These are phyloP conservation scores for Saururus chinensis DNA, from an alignment of 164 flowering plant species.

Conservation along the genomic window DNA sequence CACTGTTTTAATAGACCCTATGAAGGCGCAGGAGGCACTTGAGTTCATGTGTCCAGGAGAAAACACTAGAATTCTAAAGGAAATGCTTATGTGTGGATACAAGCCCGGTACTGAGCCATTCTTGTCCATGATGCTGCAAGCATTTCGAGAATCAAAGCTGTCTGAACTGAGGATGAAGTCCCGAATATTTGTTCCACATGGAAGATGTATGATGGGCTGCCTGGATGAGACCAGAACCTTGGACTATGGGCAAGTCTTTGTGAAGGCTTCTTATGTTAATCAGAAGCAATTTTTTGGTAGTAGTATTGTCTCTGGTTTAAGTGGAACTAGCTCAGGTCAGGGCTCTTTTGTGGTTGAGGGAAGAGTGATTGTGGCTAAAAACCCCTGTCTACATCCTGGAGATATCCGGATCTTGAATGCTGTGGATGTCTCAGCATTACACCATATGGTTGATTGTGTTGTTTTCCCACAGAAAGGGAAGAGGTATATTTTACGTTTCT, in stretches of 20 bases:
- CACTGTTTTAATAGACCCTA: conserved; percentile 44
- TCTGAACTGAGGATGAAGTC: conserved; percentile 50
- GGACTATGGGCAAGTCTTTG: conserved; percentile 83
- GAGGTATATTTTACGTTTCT: conserved; percentile 21
- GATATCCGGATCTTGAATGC: conserved; percentile 77
- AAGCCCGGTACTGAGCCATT: conserved; percentile 72
- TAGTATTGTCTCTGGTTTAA: background rate
- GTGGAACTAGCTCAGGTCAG: conserved; percentile 6
- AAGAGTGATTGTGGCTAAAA: conserved; percentile 73
- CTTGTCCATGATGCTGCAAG: conserved; percentile 84
- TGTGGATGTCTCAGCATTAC: conserved; percentile 56
- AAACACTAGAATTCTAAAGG: conserved; percentile 48
- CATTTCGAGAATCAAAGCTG: conserved; percentile 58
- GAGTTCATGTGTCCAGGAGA: conserved; percentile 74
- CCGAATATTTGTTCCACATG: conserved; percentile 55
- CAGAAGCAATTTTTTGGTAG: conserved; percentile 6
- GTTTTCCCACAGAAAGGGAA: conserved; percentile 86
- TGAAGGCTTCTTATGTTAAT: conserved; percentile 42
- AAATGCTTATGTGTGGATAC: conserved; percentile 79
- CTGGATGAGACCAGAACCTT: conserved; percentile 81
- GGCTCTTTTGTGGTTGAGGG: conserved; percentile 25
- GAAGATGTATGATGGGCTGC: conserved; percentile 87
- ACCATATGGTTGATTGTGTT: conserved; percentile 88
- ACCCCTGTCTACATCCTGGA: conserved; percentile 95
- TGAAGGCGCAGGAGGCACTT: conserved; percentile 50